Evolutionary conservation across 129 eudicot species (phyloP).

Genomic region (Logfia minima): DNA sequence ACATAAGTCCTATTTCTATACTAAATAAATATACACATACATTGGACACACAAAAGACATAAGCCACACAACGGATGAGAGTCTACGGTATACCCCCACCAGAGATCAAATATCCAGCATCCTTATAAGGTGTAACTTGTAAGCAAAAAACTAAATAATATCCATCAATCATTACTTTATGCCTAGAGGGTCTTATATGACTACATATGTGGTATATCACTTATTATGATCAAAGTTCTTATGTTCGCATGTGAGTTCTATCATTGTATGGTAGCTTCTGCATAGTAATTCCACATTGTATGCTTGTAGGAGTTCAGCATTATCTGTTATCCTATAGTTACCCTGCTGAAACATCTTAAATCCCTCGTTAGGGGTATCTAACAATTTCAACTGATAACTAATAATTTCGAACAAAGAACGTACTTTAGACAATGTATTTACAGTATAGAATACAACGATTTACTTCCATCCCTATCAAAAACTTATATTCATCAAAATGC

Average conservation of each 20-base stretch:
- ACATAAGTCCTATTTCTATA: not conserved
- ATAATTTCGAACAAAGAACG: too few relatives aligned
- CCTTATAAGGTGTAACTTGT: not conserved
- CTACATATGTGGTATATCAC: not conserved
- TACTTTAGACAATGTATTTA: too few relatives aligned
- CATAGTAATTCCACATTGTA: not conserved
- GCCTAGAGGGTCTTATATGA: not conserved
- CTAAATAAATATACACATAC: not conserved
- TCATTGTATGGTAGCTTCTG: not conserved
- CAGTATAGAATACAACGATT: too few relatives aligned
- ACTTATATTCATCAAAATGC: too few relatives aligned
- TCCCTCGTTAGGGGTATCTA: not conserved
- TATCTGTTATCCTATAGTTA: not conserved
- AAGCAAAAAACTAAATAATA: too few relatives aligned
- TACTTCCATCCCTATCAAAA: too few relatives aligned
- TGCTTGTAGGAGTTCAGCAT: not conserved
- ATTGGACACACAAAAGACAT: not conserved
- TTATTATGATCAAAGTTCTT: not conserved
- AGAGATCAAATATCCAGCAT: not conserved
- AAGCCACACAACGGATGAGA: not conserved
- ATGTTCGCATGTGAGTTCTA: not conserved
- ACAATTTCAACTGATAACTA: not conserved
- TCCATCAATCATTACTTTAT: not conserved
- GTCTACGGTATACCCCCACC: not conserved
- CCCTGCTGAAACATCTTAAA: slow-evolving; percentile 1